phyloP scores from a whole-genome alignment of 805 yeast species.

The Metschnikowia cubensis region DNA sequence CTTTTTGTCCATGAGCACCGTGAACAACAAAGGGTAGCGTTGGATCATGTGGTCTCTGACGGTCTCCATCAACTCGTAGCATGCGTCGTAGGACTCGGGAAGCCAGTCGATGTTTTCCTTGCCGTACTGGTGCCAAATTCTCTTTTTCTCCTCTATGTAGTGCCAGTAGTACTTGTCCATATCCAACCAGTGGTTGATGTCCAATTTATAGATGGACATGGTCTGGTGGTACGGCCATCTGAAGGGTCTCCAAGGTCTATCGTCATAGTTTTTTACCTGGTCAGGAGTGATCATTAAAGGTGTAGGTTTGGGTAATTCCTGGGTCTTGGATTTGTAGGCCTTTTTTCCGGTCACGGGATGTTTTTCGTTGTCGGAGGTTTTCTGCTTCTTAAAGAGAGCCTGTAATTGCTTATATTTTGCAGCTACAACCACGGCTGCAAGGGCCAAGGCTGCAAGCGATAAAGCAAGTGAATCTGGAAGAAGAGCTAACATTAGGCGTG shows the following conservation, averaged over 20 bases:
- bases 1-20: conserved; percentile 35
- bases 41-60: conserved; percentile 57
- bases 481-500: neutral
- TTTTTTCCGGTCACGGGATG: neutral
- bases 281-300: conserved; percentile 66
- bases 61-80: conserved; percentile 58
- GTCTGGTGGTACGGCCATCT: conserved; percentile 80
- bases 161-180: conserved; percentile 74
- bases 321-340: neutral
- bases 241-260: conserved; percentile 78
- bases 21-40: conserved; percentile 62
- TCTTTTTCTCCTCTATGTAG: conserved; percentile 58
- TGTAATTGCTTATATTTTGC: neutral
- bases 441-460: conserved; percentile 1
- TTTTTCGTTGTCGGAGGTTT: conserved; percentile 3
- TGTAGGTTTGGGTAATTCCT: conserved; percentile 42
- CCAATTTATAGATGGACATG: conserved; percentile 69
- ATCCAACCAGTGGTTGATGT: conserved; percentile 71
- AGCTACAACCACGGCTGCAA: neutral
- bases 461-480: neutral
- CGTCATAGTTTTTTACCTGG: conserved; percentile 60
- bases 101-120: conserved; percentile 60
- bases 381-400: neutral
- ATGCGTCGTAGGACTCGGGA: conserved; percentile 60
- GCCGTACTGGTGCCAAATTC: conserved; percentile 57